Evolutionary conservation across 441 rosid species (phyloP), one percentile per base, ranked within the genome.

Genomic region (Flueggea neowawraea): DNA sequence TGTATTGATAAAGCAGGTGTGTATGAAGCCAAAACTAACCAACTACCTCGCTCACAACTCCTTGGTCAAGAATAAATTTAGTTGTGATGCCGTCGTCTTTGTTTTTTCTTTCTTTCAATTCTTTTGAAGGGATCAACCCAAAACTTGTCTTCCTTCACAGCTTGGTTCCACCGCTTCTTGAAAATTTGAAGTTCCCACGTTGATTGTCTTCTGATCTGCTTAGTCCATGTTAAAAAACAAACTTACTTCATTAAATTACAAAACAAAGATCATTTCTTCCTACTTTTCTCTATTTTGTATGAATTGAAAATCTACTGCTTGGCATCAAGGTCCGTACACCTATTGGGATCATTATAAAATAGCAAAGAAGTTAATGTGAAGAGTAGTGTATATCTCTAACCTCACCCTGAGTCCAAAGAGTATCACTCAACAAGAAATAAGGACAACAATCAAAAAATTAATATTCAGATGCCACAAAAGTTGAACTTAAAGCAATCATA

Each of bases 151-250:
- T 72, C 80, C 54, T 76, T 76, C 0, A 89, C 79, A 0, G 97
- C 92, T 62, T 31, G 54, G 49, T 84, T 84, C 99, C 99, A 95
- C 10, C 98, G 74, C 48, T 85, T 71, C 82, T 84, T 85, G 39
- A 95, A 89, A 1, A 72, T 75, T 58, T 82, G 67, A 63, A 85
- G 90, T 69, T 95, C 99, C 91, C 83, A 76, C 3, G 91, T 85
- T 1, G 98, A 91, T 48, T 91, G 98, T 73, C 97, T 82, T 75
- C 98, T 66, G 49, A 91, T 88, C 98, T 89, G 86, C 60, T 57
- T 73, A 58, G 12, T 32, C 33, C 50, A 36, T 12, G 58, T 32
- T 17, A 31, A 47, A 10, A 33, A 48, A 6, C 4, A 16, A 51
- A 50, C 31, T 12, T 28, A 50, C 31, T 12, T 28, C 14, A 31